Evolutionary conservation across 2,329 filamentous ascomycete genomes (phyloP).

Genomic region (Sarocladium oryzae): DNA sequence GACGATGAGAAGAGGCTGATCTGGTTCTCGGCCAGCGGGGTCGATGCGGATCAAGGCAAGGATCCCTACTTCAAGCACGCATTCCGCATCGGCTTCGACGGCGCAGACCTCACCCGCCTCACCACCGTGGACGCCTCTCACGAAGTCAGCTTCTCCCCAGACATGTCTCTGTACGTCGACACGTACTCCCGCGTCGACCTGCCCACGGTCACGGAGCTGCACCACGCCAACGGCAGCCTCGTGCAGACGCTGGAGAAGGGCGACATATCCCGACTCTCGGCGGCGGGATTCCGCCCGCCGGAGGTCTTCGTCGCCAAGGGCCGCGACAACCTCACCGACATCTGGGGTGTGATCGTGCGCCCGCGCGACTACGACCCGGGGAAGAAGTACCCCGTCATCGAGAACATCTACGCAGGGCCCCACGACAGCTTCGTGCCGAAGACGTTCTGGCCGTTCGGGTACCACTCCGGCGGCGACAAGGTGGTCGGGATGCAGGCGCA

Average conservation of each 20-base stretch:
- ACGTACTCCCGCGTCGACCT: conserved; percentile 21
- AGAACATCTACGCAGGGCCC: conserved; percentile 23
- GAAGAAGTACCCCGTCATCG: conserved; percentile 21
- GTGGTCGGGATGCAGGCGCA: conserved; percentile 11
- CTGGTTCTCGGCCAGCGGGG: conserved; percentile 17
- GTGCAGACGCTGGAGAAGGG: conserved; percentile 15
- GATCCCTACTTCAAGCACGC: conserved; percentile 23
- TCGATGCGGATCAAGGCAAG: conserved; percentile 12
- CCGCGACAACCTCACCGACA: conserved; percentile 19
- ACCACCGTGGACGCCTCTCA: conserved; percentile 23
- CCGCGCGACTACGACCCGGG: conserved; percentile 18
- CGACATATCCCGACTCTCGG: conserved; percentile 7
- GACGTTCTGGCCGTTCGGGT: conserved; percentile 13
- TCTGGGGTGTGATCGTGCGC: conserved; percentile 21
- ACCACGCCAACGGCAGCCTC: conserved; percentile 14
- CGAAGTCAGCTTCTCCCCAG: conserved; percentile 17
- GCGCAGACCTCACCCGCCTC: conserved; percentile 18
- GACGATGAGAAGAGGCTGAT: conserved; percentile 16
- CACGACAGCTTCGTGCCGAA: conserved; percentile 19
- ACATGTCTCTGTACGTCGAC: conserved; percentile 17
- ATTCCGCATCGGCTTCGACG: conserved; percentile 19
- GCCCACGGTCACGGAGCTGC: conserved; percentile 15
- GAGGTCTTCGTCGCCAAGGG: conserved; percentile 20
- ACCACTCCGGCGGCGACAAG: conserved; percentile 11
- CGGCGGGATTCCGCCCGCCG: conserved; percentile 14